Evolutionary conservation across 164 flowering plant species (phyloP), one percentile per base, ranked within the genome.

Genomic region (Malania oleifera): DNA sequence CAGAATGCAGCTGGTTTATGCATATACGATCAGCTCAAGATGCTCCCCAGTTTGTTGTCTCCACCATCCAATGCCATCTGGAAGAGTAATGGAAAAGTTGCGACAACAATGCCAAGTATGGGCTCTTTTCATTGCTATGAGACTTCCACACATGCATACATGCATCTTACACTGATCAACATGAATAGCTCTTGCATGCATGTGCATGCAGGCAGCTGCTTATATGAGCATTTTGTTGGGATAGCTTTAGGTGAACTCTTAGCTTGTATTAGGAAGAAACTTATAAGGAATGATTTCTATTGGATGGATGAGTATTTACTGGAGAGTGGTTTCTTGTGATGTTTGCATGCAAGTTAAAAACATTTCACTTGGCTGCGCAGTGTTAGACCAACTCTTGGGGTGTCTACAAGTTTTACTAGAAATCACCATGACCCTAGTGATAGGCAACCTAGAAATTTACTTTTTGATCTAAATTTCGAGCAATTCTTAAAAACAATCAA

Each of bases 1-100:
- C 82, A 95, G 99, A 63, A 68, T 67, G 97, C 97, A 6, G 85
- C 89, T 55, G 97, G 97, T 58, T 71, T 67, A 56, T 86, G 91
- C 76, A 67, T 91, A 71, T 73, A 82, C 67, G 82, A 79, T 50
- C 78, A 71, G 49, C 73, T 89, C 25, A 95, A 89, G 78, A 63
- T 63, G 61, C 75, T 77, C 46, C 93, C 80, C 3, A 49, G 61
- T 59, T 63, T 80, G 67, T 70, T 81, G 27, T 69, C 80, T 27
- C 83, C 85, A 11, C 82, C 90, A 44, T 29, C 77, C 40, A 72
- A 65, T 49, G 45, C 76, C 12, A 43, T 72, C 57, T 76, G 69
- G 84, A 83, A 73, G 77, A 78, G 49, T 44, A 83, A 75, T 56
- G 57, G 49, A 45, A 85, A 74, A 64, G 70, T 81, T 31, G 50